These are phyloP conservation scores for Aspergillus indologenus DNA, from an alignment of 495 filamentous ascomycete species.

Conservation along the genomic window DNA sequence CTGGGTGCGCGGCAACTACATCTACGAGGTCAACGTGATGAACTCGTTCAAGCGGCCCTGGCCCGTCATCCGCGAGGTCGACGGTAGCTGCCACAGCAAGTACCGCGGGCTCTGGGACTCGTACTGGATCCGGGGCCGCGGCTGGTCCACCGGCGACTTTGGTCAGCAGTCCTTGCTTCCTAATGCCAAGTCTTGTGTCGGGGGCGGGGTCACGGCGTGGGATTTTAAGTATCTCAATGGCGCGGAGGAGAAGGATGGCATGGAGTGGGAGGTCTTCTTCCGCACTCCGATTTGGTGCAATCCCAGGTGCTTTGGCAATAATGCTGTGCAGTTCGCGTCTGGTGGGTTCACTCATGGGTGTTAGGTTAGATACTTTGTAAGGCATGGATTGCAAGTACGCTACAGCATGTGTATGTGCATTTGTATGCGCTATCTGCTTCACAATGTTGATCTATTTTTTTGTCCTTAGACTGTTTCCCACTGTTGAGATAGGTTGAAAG, in stretches of 20 bases:
- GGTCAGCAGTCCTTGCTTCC: slow-evolving; percentile 2
- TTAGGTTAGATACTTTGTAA: too few relatives aligned
- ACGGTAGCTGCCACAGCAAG: slow-evolving; percentile 16
- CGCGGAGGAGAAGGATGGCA: slow-evolving; percentile 10
- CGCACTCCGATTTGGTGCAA: slow-evolving; percentile 12
- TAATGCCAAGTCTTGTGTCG: slow-evolving; percentile 13
- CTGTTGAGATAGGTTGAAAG: too few relatives aligned
- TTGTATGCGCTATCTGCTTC: too few relatives aligned
- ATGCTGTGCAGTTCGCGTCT: slow-evolving; percentile 12
- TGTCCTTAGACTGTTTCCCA: too few relatives aligned
- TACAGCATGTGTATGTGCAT: too few relatives aligned
- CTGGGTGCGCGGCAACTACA: slow-evolving; percentile 13
- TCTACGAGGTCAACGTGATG: slow-evolving; percentile 18
- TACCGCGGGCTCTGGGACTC: slow-evolving; percentile 3
- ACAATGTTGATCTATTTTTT: too few relatives aligned
- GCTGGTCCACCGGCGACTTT: slow-evolving; percentile 9
- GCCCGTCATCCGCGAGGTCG: slow-evolving; percentile 12
- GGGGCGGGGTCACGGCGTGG: slow-evolving; percentile 16
- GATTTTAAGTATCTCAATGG: slow-evolving; percentile 20
- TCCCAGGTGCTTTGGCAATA: slow-evolving; percentile 18
- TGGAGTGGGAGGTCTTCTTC: slow-evolving; percentile 20
- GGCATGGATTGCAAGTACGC: too few relatives aligned
- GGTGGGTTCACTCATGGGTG: slow-evolving; percentile 9
- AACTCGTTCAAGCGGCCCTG: slow-evolving; percentile 11
- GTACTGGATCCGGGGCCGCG: slow-evolving; percentile 4